Base-by-base conservation (phyloP, 2,329 filamentous ascomycete genomes). In the Plectosphaerella cucumerina region DNA sequence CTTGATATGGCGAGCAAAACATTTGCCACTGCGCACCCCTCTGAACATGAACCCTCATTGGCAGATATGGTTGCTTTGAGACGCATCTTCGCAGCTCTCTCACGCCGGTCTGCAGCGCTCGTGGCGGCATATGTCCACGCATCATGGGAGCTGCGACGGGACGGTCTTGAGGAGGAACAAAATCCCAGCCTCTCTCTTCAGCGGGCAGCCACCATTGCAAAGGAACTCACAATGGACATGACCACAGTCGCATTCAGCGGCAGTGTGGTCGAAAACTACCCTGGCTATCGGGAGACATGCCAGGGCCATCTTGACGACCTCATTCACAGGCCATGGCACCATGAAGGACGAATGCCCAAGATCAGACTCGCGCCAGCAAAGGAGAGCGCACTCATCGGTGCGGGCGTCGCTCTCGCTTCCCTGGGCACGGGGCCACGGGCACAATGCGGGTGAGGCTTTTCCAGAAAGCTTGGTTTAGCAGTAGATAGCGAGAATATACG, bases 201-300 rank as follows among this genome's bases (percentile, higher is more conserved):
- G 9, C 10, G 76, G 77, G 35, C 70, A n/a, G n/a, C n/a, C n/a
- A n/a, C n/a, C n/a, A n/a, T 79, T 1, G 81, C 84, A 57, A 69
- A 69, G 17, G 82, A 82, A 55, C 70, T 70, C 2, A 65, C 71
- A 42, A 62, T 77, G 11, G 62, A 63, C 31, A 69, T 71, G 50
- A 83, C 81, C 3, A 76, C 80, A 2, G 81, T 92, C n/a, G 86
- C 86, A 4, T 92, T 86, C 68, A 90, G 90, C 61, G 89, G 89
- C 43, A 87, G 85, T 22, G 87, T 93, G 46, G 84, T 92, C 49
- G 87, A 92, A 67, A 84, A 86, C 59, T 92, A 92, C 62, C 87
- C 89, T 0, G 71, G 74, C 9, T 92, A 90, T 65, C 72, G 79
- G 21, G 68, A 66, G 23, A 74, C 71, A 41, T 85, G 84, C 60